Percentiles rank a stretch among this genome's conserved stretches.
Evolutionary conservation across 768 basidiomycete genomes (phyloP).

Genomic region (Calocera viscosa): DNA sequence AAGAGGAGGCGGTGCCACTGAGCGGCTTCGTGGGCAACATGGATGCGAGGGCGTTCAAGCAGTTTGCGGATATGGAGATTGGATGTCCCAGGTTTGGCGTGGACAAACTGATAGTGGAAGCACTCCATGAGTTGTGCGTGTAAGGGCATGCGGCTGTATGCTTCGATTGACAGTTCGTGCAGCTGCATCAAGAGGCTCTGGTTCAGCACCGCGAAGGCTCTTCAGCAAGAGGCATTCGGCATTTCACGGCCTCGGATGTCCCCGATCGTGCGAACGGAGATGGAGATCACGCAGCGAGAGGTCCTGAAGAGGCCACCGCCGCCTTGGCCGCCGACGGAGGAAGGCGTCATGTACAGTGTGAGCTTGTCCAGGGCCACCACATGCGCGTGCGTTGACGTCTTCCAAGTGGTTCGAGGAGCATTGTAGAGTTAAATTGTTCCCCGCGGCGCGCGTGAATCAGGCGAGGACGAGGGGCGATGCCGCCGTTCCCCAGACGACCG

Average conservation of each 20-base stretch:
- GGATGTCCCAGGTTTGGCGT: not conserved
- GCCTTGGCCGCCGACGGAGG: not conserved
- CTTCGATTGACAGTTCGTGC: not conserved
- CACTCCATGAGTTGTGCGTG: not conserved
- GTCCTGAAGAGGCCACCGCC: not conserved
- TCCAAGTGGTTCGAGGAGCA: not conserved
- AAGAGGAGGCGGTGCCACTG: not conserved
- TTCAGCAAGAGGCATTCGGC: not conserved
- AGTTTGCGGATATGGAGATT: conserved; percentile 4
- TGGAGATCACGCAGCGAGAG: not conserved
- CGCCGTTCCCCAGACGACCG: not conserved
- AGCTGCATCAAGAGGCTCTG: not conserved
- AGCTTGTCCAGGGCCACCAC: not conserved
- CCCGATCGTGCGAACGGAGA: not conserved
- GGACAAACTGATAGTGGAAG: not conserved
- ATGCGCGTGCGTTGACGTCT: not conserved
- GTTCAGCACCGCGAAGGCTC: not conserved
- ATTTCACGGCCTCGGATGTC: not conserved
- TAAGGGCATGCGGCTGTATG: not conserved
- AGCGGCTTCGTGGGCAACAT: not conserved
- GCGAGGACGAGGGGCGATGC: not conserved
- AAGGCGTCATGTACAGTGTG: not conserved
- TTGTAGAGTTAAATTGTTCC: not conserved
- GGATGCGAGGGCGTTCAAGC: not conserved
- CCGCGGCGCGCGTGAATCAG: not conserved